Evolutionary conservation across 2,329 filamentous ascomycete genomes (phyloP), one percentile per base, ranked within the genome.

Genomic region (Zasmidium citrigriseum): DNA sequence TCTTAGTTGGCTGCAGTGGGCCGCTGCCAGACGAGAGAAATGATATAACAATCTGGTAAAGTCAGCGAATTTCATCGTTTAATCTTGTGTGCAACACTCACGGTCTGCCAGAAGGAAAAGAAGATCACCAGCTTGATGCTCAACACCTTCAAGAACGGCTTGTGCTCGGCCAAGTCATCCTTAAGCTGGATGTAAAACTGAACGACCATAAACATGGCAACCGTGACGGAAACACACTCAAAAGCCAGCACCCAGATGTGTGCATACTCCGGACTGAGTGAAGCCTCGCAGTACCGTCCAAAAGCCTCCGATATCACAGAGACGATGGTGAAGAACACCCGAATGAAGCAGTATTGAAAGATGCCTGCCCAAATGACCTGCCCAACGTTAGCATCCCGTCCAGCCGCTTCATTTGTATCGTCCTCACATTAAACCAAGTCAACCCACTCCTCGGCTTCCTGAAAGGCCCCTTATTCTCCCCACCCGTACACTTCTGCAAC

Each of bases 121-220:
- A 96, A 96, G 69, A 96, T 91, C 70, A 96, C 91, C 24, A 96
- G 82, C 75, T 96, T 96, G 76, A 96, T 95, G 68, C 90, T 89
- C 20, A 91, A 71, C 23, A 96, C 86, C 75, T 96, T 96, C 64
- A 93, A 75, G 64, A 93, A 89, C 0, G 91, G 89, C 18, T 78
- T 81, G 70, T 96, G 85, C 54, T 87, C 82, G 7, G 82, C 80
- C 23, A 96, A 81, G 58, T 90, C 84, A 1, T 81, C 76, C 62
- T 85, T 86, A 47, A 95, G 80, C 73, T 96, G 90, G 25, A 89
- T 73, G 73, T 96, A 96, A 73, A 95, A 95, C 68, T 96, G 91
- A 62, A 96, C 87, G 46, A 96, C 76, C 72, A 89, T 93, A 77
- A 90, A 95, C 89, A 96, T 96, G 59, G 92, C 91, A 58, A 96